phyloP scores from a whole-genome alignment of 1,139 yeast genomes.

The Saccharomyces hybrid region DNA sequence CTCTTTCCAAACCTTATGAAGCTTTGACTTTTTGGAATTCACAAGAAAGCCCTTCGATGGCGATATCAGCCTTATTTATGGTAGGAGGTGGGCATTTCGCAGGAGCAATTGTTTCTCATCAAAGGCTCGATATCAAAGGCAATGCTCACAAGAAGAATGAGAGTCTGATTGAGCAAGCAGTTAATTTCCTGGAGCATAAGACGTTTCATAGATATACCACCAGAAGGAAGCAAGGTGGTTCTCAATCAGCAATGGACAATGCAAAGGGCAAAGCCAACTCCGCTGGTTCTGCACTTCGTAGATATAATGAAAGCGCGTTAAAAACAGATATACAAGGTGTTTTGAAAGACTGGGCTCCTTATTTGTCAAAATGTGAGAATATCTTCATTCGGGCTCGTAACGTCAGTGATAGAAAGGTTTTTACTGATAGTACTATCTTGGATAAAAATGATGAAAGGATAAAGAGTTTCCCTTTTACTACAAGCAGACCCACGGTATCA shows the following conservation, averaged over 20 bases:
- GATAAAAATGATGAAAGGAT: conserved; percentile 49
- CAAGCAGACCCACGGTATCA: conserved; percentile 75
- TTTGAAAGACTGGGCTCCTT: conserved; percentile 54
- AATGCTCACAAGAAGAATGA: conserved; percentile 35
- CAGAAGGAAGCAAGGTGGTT: conserved; percentile 95
- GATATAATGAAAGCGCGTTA: conserved; percentile 83
- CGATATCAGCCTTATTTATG: conserved; percentile 72
- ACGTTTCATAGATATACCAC: conserved; percentile 94
- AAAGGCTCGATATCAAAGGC: conserved; percentile 47
- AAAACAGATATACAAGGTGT: conserved; percentile 68
- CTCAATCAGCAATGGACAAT: conserved; percentile 88
- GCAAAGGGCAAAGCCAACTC: conserved; percentile 93
- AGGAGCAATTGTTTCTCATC: conserved; percentile 82
- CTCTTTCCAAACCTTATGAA: conserved; percentile 35
- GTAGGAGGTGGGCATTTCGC: conserved; percentile 98
- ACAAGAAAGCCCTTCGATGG: conserved; percentile 14
- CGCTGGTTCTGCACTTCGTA: conserved; percentile 86
- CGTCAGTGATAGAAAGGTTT: conserved; percentile 51
- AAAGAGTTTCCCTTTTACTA: conserved; percentile 75
- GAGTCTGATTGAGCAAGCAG: conserved; percentile 48
- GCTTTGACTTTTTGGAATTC: conserved; percentile 26
- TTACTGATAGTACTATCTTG: conserved; percentile 54
- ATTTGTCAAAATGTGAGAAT: conserved; percentile 51
- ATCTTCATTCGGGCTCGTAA: conserved; percentile 84
- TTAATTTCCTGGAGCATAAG: conserved; percentile 63